Percentiles rank a stretch among this genome's conserved stretches.
phyloP scores from a whole-genome alignment of 345 rosid species.

The Theobroma cacao region DNA sequence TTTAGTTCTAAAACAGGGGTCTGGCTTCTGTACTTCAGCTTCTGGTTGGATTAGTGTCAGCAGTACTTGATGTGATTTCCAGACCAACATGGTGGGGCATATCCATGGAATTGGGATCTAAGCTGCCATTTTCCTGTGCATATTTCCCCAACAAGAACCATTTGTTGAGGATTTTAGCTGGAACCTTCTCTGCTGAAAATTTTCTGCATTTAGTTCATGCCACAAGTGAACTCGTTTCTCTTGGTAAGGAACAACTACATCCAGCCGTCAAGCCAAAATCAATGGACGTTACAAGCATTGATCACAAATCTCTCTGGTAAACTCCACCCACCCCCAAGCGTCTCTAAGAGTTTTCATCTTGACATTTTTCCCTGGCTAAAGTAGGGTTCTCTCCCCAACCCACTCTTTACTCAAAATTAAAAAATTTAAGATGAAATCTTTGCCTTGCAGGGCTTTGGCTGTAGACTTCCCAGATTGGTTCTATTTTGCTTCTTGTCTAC shows the following conservation, averaged over 20 bases:
- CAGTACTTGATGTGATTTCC: conserved; percentile 48
- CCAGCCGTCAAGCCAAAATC: conserved; percentile 22
- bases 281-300: conserved; percentile 27
- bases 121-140: conserved; percentile 60
- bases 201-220: conserved; percentile 42
- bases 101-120: conserved; percentile 49
- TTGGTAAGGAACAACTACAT: conserved; percentile 19
- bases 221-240: conserved; percentile 24
- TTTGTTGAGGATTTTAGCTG: conserved; percentile 43
- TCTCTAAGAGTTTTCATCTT: not conserved
- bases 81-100: conserved; percentile 75
- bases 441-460: conserved; percentile 72
- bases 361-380: not conserved
- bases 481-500: conserved; percentile 58
- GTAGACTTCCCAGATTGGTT: conserved; percentile 82
- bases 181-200: conserved; percentile 43
- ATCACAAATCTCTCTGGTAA: conserved; percentile 71
- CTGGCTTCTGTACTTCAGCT: conserved; percentile 52
- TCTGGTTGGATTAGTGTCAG: conserved; percentile 46
- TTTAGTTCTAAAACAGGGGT: conserved; percentile 56
- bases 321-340: conserved; percentile 9
- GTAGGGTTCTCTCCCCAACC: not conserved
- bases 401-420: not conserved
- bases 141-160: conserved; percentile 55
- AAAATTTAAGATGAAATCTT: not conserved